Evolutionary conservation across 2,329 filamentous ascomycete genomes (phyloP), one percentile per base, ranked within the genome.

Genomic region (Apiospora phragmitis): DNA sequence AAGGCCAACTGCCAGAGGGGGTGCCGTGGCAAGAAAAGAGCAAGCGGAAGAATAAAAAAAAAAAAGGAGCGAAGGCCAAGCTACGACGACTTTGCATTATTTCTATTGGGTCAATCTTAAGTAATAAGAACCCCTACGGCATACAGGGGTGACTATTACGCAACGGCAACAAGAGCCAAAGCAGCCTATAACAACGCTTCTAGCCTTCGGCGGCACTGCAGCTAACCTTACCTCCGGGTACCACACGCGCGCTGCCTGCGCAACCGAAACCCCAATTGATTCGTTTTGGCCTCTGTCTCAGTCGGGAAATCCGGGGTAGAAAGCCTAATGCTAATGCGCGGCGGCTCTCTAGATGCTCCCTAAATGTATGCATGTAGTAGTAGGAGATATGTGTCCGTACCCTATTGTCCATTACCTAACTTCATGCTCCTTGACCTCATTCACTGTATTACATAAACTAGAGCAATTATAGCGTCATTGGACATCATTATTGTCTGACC

Each of bases 1-100:
- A 71, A 69, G 73, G 72, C 73, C 72, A 73, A 72, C 73, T 72
- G 71, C 72, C 73, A 73, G 38, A 72, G 70, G 32, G 62, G 67
- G n/a, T n/a, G 66, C 66, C 71, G 73, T 73, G 71, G 71, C 73
- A 65, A 69, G 6, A 16, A 35, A 35, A 12, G 29, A n/a, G 18
- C 3, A 18, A 21, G 29, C 6, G 14, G 14, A 3, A 35, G 29
- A 59, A 35, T 14, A 38, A n/a, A 21, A n/a, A 21, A 11, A 62
- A 21, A 38, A 62, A 24, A 62, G 32, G 29, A 62, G 29, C 16
- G 16, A 35, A 47, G 67, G 55, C 70, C 68, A 71, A 68, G 66
- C 55, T 45, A 43, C n/a, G 14, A 62, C 49, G 38, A 47, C 47
- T 55, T 18, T 32, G 32, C 59, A 65, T 47, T 71, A 11, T 68